phyloP scores from a whole-genome alignment of 345 rosid genomes.

The Raphanus sativus region DNA sequence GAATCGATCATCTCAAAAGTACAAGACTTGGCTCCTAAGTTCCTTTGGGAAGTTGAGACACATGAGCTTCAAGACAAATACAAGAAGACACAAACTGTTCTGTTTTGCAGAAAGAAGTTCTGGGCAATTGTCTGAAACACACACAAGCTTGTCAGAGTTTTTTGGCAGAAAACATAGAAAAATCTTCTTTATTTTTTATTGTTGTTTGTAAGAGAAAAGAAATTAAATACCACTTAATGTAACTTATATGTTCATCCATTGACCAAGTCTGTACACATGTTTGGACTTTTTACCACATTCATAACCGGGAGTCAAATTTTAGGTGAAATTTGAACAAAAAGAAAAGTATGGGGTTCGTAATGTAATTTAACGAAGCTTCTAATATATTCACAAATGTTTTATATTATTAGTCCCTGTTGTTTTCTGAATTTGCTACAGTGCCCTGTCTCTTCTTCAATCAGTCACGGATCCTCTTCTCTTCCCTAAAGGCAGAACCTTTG shows the following conservation, averaged over 20 bases:
- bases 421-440: not conserved
- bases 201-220: not conserved
- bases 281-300: not conserved
- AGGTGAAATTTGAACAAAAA: conserved; percentile 1
- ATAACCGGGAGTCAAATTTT: not conserved
- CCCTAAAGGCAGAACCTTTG: not conserved
- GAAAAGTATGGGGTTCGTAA: conserved; percentile 2
- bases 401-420: not conserved
- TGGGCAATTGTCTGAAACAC: conserved; percentile 58
- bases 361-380: not conserved
- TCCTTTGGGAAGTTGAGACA: conserved; percentile 75
- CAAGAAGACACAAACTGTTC: conserved; percentile 59
- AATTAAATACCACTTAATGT: conserved; percentile 6
- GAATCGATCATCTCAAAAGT: conserved; percentile 56
- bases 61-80: conserved; percentile 55
- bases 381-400: not conserved
- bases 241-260: conserved; percentile 19
- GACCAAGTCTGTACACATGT: conserved; percentile 6
- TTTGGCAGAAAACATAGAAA: conserved; percentile 12
- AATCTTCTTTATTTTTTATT: not conserved
- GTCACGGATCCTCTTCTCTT: not conserved
- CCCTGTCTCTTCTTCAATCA: not conserved
- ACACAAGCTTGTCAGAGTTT: not conserved
- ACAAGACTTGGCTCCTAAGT: conserved; percentile 66
- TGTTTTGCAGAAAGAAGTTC: conserved; percentile 84